Evolutionary conservation across 768 basidiomycete species (phyloP), one percentile per base, ranked within the genome.

Genomic region (Naganishia onofrii): DNA sequence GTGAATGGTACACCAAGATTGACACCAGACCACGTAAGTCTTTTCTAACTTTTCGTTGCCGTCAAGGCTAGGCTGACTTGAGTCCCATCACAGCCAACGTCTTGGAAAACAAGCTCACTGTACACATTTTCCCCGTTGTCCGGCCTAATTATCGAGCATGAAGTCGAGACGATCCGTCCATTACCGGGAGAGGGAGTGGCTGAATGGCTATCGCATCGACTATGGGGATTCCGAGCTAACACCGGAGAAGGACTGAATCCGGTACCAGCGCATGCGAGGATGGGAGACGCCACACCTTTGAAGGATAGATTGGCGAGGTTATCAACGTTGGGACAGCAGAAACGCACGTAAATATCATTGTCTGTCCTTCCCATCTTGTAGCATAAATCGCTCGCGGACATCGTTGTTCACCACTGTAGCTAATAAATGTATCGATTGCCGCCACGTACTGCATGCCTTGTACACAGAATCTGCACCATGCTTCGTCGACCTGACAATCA

Each of bases 81-180:
- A n/a, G n/a, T n/a, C 31, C 38, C 17, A 1, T 26, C 31, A 34
- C 42, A 79, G 78, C 77, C 78, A 55, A 73, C 78, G 1, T 74
- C 73, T 26, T 80, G 79, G 79, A 73, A 78, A 29, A 80, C 78
- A 28, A 79, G 78, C 0, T 80, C 79, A 0, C 58, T 80, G 6
- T 80, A 78, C 73, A 76, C 79, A 26, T 76, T 80, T 67, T 80
- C 78, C 4, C 79, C 79, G 9, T 64, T 73, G 19, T 76, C 77
- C 29, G 79, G 79, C 38, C 73, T 80, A 5, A 78, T 80, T 55
- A 53, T 66, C 6, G 70, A 73, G 3, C 79, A 80, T 65, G 75
- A 79, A 69, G 77, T 80, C 48, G 79, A 80, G 69, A 76, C 74
- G 12, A 79, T 80, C 60, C 73, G 79, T n/a, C 79, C 79, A 0